Evolutionary conservation across 1,139 yeast species (phyloP), one percentile per base, ranked within the genome.

Genomic region (Taphrina wiesneri): DNA sequence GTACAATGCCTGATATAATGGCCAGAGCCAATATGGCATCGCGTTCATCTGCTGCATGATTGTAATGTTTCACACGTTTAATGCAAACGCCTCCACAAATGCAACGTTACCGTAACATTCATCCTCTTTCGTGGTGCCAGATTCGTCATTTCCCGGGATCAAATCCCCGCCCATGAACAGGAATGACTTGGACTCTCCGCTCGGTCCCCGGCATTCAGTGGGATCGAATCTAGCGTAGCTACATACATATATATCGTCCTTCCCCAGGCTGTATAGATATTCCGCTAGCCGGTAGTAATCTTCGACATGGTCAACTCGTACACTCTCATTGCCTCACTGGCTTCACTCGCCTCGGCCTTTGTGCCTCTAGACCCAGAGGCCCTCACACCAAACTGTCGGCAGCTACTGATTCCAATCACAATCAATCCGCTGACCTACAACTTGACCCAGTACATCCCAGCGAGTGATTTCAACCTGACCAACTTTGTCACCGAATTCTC

Each of bases 341-440:
- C 54, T 17, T n/a, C 36, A 13, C 21, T 49, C 54, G 54, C 36
- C 1, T 4, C 54, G 36, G 54, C 54, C 36, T 49, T 26, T 49
- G 54, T 49, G 34, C 54, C 54, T 49, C 54, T 49, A n/a, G 36
- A 49, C 17, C 54, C 54, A 26, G 23, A 49, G 36, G 21, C 36
- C 7, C 36, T 49, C 21, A 13, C 54, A 3, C 23, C 54, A 17
- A 49, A 49, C 7, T 49, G 54, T 39, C 11, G 26, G 36, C 54
- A 49, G 21, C 13, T 49, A 11, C 36, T 49, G 36, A 49, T 49
- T 26, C 54, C 54, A 17, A 17, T 49, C 36, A 26, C 23, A n/a
- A 30, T 49, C 54, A 49, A 23, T 9, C 36, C 54, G 23, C 19
- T 26, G 39, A 49, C 54, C 5, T 49, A 28, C 54, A n/a, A 25